Evolutionary conservation across 306 rosid genomes (phyloP).

Genomic region (Inga oerstediana): DNA sequence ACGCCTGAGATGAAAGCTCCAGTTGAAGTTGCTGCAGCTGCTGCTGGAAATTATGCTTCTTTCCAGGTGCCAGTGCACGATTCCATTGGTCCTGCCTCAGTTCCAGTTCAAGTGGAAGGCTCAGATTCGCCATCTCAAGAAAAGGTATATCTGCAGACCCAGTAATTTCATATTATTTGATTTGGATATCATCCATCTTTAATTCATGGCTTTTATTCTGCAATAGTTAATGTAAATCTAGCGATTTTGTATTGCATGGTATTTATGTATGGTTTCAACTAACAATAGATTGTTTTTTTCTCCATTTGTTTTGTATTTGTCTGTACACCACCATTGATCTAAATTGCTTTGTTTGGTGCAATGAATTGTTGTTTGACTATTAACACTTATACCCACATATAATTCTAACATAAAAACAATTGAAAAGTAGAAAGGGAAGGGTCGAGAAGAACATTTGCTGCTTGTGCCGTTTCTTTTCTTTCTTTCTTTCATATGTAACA

Average conservation of each 20-base stretch:
- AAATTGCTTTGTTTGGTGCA: conserved; percentile 23
- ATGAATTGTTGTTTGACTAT: neutral
- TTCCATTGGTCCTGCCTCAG: conserved; percentile 27
- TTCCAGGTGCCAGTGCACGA: conserved; percentile 71
- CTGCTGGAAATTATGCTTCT: conserved; percentile 70
- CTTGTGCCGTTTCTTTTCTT: neutral
- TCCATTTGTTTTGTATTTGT: neutral
- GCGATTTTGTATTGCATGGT: neutral
- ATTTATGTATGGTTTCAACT: neutral
- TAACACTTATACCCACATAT: neutral
- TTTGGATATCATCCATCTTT: conserved; percentile 9
- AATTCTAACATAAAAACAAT: neutral
- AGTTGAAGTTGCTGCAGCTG: conserved; percentile 84
- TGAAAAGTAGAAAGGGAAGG: conserved; percentile 2
- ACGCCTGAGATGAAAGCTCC: conserved; percentile 93
- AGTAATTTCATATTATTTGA: neutral
- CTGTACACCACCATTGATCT: neutral
- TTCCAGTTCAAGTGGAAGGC: conserved; percentile 54
- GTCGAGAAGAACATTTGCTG: neutral
- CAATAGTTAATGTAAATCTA: neutral
- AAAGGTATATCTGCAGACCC: conserved; percentile 50
- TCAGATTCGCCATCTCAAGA: conserved; percentile 59
- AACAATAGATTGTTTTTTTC: neutral
- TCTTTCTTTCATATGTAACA: neutral
- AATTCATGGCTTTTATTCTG: neutral